Percentiles rank a stretch among this genome's conserved stretches.
These are phyloP conservation scores for Penicillium sumatraense DNA, from an alignment of 2,329 filamentous ascomycete genomes.

Conservation along the genomic window DNA sequence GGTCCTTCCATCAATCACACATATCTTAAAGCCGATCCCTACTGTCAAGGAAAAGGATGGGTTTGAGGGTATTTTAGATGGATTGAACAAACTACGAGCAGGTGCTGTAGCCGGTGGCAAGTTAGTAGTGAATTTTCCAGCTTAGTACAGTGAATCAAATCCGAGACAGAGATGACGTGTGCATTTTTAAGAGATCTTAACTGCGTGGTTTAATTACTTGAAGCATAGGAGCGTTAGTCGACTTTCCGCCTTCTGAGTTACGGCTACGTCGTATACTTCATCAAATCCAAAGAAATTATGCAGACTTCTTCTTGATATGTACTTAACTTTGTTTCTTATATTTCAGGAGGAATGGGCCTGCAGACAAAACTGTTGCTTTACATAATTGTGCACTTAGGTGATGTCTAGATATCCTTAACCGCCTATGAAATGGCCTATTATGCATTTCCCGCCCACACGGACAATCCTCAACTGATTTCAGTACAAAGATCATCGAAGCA, in stretches of 20 bases:
- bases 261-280: slow-evolving; percentile 2
- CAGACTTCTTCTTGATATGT: neutral
- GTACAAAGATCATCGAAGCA: slow-evolving; percentile 2
- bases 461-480: slow-evolving; percentile 5
- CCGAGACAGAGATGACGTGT: no score
- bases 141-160: neutral
- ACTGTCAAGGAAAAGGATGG: slow-evolving; percentile 5
- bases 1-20: neutral
- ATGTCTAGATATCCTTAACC: slow-evolving; percentile 4
- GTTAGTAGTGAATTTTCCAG: slow-evolving; percentile 5
- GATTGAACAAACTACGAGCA: slow-evolving; percentile 6
- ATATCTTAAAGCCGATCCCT: slow-evolving; percentile 3
- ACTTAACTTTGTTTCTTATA: slow-evolving; percentile 3
- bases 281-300: slow-evolving; percentile 4
- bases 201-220: slow-evolving; percentile 1
- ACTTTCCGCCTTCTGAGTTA: slow-evolving; percentile 3
- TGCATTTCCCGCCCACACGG: slow-evolving; percentile 3
- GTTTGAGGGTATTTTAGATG: slow-evolving; percentile 5
- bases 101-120: slow-evolving; percentile 3
- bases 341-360: slow-evolving; percentile 4
- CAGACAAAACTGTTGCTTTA: slow-evolving; percentile 1
- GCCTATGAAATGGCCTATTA: slow-evolving; percentile 2
- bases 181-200: neutral
- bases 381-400: neutral
- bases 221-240: slow-evolving; percentile 2